Percentiles rank a stretch among this genome's conserved stretches.
These are phyloP conservation scores for Serendipita indica DNA, from an alignment of 768 basidiomycete genomes.

Conservation along the genomic window DNA sequence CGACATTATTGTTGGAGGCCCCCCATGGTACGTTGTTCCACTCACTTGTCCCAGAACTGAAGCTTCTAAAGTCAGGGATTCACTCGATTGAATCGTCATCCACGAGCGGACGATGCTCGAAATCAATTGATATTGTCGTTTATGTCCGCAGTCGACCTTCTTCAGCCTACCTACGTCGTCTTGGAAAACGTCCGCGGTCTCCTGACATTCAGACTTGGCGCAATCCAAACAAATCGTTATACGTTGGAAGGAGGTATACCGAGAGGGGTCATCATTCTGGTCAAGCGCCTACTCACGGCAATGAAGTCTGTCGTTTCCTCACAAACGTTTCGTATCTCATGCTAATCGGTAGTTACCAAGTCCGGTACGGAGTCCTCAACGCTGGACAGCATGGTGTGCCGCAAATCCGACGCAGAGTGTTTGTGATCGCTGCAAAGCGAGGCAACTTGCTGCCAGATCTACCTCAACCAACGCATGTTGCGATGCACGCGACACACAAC, in stretches of 20 bases:
- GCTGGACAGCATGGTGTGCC: constrained; percentile 44
- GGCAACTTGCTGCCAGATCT: constrained; percentile 32
- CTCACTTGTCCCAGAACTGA: constrained; percentile 22
- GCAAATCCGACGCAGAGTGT: constrained; percentile 39
- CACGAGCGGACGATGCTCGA: constrained; percentile 1
- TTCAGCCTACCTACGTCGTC: constrained; percentile 14
- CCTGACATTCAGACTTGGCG: constrained; percentile 22
- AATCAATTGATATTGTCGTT: constrained; percentile 7
- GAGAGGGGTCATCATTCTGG: constrained; percentile 61
- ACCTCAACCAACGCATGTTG: constrained; percentile 40
- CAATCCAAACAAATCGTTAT: constrained; percentile 28
- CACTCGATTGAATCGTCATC: not conserved
- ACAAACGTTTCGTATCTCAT: constrained; percentile 1
- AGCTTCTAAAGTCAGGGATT: not conserved
- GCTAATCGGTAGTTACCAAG: constrained; percentile 27
- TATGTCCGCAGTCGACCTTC: constrained; percentile 9
- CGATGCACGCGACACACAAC: not conserved
- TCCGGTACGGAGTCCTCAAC: constrained; percentile 35
- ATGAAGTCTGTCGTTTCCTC: constrained; percentile 37
- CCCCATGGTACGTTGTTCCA: constrained; percentile 18
- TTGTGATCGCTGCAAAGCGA: constrained; percentile 34
- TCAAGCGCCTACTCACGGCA: constrained; percentile 42
- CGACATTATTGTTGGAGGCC: constrained; percentile 10
- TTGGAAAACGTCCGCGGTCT: constrained; percentile 10
- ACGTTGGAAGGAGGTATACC: constrained; percentile 46